These are phyloP conservation scores for Sclerotinia glacialis DNA, from an alignment of 2,329 filamentous ascomycete species.

Conservation along the genomic window DNA sequence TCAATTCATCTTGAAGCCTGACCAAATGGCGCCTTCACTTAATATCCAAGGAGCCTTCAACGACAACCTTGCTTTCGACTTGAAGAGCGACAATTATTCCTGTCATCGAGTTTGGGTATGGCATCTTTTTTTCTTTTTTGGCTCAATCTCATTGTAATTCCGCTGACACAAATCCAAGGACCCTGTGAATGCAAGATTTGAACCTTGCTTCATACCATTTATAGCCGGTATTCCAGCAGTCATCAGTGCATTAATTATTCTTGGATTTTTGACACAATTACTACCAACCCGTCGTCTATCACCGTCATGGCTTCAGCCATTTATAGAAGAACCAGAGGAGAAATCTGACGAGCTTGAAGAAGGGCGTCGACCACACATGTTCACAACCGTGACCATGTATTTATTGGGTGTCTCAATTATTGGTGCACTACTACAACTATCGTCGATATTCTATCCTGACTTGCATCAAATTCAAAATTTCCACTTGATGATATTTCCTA, in stretches of 20 bases:
- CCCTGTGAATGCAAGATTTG: conserved; percentile 35
- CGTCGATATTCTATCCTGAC: conserved; percentile 38
- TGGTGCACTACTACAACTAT: conserved; percentile 40
- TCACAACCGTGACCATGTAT: conserved; percentile 38
- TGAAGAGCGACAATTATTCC: background rate
- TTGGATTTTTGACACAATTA: conserved; percentile 32
- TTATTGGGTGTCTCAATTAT: conserved; percentile 43
- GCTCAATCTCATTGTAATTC: background rate
- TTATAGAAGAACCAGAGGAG: conserved; percentile 46
- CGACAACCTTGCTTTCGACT: background rate
- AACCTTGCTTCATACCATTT: conserved; percentile 32
- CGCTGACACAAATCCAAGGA: conserved; percentile 29
- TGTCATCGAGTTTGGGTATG: conserved; percentile 27
- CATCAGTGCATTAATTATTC: conserved; percentile 37
- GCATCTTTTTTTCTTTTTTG: background rate
- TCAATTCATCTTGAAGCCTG: conserved; percentile 5
- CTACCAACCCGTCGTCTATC: conserved; percentile 37
- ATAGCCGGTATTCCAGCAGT: conserved; percentile 35
- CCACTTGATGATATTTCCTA: conserved; percentile 41
- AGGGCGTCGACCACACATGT: conserved; percentile 29
- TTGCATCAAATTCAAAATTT: conserved; percentile 22
- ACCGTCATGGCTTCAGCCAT: conserved; percentile 51
- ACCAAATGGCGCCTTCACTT: conserved; percentile 2
- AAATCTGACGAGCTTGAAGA: conserved; percentile 38
- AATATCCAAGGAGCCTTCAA: background rate